Evolutionary conservation across 1,284 basidiomycete species (phyloP).

Genomic region (Bondarzewia mesenterica): DNA sequence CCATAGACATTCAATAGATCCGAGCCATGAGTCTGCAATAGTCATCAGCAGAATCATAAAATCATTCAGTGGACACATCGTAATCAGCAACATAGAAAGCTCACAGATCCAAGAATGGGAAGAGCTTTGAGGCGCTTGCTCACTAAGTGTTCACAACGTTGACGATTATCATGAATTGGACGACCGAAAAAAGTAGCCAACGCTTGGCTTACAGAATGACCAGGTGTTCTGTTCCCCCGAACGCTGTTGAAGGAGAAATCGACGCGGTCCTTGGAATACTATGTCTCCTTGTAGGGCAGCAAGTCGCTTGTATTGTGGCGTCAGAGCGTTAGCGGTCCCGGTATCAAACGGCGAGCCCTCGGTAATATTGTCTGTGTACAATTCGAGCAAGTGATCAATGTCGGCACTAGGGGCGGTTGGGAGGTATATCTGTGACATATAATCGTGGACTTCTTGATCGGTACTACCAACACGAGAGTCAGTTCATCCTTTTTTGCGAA

Average conservation of each 20-base stretch:
- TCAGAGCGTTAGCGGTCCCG: constrained; percentile 22
- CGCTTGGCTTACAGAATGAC: background rate
- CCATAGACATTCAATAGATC: constrained; percentile 27
- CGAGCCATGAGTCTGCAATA: constrained; percentile 25
- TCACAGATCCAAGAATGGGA: constrained; percentile 11
- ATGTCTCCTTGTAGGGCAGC: constrained; percentile 26
- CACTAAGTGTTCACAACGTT: constrained; percentile 2
- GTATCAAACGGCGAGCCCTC: constrained; percentile 28
- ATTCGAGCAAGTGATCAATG: constrained; percentile 12
- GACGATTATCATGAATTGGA: constrained; percentile 5
- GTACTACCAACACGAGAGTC: constrained; percentile 9
- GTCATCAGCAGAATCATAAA: background rate
- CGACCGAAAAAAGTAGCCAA: background rate
- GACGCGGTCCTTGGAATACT: constrained; percentile 24
- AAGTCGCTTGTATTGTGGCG: constrained; percentile 27
- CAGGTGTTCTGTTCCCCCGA: background rate
- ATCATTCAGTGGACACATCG: background rate
- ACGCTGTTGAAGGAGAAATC: constrained; percentile 17
- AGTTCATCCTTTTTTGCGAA: background rate
- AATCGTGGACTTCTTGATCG: constrained; percentile 4
- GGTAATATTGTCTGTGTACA: constrained; percentile 20
- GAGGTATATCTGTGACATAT: constrained; percentile 15
- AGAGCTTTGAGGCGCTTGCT: constrained; percentile 10
- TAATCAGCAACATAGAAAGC: background rate
- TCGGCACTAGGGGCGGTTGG: constrained; percentile 10